These are phyloP conservation scores for Cyclanthera cordifolia DNA, from an alignment of 306 rosid species.

Conservation along the genomic window DNA sequence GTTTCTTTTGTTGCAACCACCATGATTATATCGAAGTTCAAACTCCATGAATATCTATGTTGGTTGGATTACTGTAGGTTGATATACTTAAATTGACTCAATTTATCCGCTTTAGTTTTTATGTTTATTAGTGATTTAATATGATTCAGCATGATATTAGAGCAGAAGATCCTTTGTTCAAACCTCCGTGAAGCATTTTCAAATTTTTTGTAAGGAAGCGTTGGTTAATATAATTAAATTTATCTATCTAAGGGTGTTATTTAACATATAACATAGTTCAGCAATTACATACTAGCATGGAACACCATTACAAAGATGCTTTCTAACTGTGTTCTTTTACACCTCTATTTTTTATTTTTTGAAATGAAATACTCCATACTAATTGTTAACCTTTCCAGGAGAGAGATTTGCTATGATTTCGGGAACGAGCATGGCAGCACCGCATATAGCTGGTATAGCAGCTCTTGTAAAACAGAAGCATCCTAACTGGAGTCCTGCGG, in stretches of 20 bases:
- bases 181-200: too few relatives aligned
- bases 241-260: too few relatives aligned
- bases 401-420: slow-evolving; percentile 97
- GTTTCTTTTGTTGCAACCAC: neutral
- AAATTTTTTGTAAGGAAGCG: too few relatives aligned
- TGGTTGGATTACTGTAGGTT: too few relatives aligned
- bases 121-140: too few relatives aligned
- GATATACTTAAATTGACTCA: too few relatives aligned
- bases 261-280: too few relatives aligned
- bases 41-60: too few relatives aligned
- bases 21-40: neutral
- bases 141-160: too few relatives aligned
- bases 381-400: slow-evolving; percentile 36
- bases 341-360: neutral
- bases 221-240: too few relatives aligned
- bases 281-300: neutral
- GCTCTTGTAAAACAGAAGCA: slow-evolving; percentile 97
- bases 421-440: slow-evolving; percentile 99
- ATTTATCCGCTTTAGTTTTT: too few relatives aligned
- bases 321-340: neutral
- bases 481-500: slow-evolving; percentile 99
- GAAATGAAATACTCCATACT: slow-evolving; percentile 4
- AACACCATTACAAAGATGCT: neutral
- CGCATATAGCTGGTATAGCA: slow-evolving; percentile 97
- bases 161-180: too few relatives aligned